Evolutionary conservation across 2,329 filamentous ascomycete genomes (phyloP).

Genomic region (Apiospora koreana): DNA sequence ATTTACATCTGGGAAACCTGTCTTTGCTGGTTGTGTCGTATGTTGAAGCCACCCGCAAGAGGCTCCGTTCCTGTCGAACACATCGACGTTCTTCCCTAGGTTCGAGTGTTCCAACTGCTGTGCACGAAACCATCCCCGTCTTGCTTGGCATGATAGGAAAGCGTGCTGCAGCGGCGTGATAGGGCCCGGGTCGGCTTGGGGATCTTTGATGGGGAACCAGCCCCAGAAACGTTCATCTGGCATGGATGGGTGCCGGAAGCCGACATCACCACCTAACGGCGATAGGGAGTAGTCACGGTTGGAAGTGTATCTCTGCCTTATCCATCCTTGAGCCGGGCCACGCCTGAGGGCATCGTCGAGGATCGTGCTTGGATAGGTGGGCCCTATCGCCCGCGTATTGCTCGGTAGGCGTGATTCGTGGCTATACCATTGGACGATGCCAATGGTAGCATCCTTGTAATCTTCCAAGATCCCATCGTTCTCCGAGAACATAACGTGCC

Average conservation of each 20-base stretch:
- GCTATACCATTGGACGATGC: background rate
- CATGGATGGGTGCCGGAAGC: background rate
- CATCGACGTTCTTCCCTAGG: no score
- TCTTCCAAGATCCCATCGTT: background rate
- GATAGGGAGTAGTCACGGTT: accelerated
- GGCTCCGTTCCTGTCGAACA: background rate
- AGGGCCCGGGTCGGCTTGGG: background rate
- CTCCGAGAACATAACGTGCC: accelerated
- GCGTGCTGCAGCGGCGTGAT: background rate
- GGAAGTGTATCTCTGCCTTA: background rate
- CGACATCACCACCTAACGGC: no score
- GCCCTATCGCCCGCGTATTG: background rate
- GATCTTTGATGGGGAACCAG: background rate
- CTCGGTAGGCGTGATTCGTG: background rate
- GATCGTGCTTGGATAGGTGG: background rate
- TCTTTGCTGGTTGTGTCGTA: no score
- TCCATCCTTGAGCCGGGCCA: background rate
- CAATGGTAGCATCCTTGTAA: background rate
- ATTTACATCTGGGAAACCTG: background rate
- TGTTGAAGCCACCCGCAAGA: background rate
- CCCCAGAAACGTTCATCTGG: background rate
- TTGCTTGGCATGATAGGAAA: background rate
- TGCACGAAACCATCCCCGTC: background rate
- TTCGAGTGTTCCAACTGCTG: no score
- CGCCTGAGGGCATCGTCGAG: background rate